Evolutionary conservation across 306 rosid species (phyloP).

Genomic region (Astragalus membranaceus): DNA sequence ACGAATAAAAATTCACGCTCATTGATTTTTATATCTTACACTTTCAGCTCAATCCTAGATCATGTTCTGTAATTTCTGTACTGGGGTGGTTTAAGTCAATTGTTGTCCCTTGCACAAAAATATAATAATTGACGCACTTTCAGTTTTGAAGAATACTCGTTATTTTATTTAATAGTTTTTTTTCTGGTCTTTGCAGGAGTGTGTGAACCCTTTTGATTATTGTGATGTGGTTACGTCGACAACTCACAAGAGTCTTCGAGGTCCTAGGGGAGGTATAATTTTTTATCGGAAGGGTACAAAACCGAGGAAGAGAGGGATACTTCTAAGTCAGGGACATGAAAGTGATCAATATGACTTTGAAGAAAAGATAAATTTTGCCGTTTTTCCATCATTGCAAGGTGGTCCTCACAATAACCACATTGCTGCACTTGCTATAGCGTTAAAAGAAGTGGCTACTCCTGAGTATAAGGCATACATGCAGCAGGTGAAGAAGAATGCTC

Average conservation of each 20-base stretch:
- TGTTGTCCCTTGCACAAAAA: background rate
- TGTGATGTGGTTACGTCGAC: conserved; percentile 97
- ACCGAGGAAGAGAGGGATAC: conserved; percentile 75
- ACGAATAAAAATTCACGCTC: background rate
- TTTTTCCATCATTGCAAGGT: conserved; percentile 92
- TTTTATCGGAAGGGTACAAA: conserved; percentile 79
- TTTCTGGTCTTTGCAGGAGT: conserved; percentile 48
- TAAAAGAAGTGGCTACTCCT: conserved; percentile 82
- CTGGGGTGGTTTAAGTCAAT: background rate
- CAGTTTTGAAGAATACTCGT: background rate
- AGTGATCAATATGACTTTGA: conserved; percentile 75
- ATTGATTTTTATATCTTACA: background rate
- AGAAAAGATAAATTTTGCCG: conserved; percentile 89
- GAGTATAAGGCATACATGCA: conserved; percentile 85
- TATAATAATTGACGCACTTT: background rate
- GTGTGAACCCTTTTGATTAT: conserved; percentile 80
- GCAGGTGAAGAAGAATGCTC: conserved; percentile 94
- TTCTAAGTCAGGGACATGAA: conserved; percentile 60
- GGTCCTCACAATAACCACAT: conserved; percentile 98
- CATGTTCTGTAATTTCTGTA: background rate
- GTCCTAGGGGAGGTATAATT: conserved; percentile 98
- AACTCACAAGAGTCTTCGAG: conserved; percentile 97
- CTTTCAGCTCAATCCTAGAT: background rate
- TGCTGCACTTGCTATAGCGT: conserved; percentile 95
- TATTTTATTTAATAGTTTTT: background rate